Evolutionary conservation across 1,284 basidiomycete species (phyloP).

Genomic region (Takashimella koratensis): DNA sequence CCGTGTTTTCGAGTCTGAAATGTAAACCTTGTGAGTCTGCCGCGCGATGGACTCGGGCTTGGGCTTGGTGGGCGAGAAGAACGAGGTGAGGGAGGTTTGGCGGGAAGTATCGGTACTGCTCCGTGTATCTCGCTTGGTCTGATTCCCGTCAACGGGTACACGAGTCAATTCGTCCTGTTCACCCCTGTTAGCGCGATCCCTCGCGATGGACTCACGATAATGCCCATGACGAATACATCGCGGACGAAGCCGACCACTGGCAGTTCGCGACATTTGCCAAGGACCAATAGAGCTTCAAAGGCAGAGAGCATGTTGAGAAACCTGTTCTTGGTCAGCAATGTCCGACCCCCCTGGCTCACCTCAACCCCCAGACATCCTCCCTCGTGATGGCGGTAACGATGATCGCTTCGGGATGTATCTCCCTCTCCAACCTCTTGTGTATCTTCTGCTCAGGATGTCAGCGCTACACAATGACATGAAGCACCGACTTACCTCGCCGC

Average conservation of each 20-base stretch:
- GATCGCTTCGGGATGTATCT: slow-evolving; percentile 63
- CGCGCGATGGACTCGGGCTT: slow-evolving; percentile 1
- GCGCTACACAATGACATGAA: not conserved
- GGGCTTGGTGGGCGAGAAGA: slow-evolving; percentile 29
- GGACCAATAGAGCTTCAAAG: slow-evolving; percentile 53
- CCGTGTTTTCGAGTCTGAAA: slow-evolving; percentile 77
- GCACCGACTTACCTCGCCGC: slow-evolving; percentile 57
- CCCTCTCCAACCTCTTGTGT: slow-evolving; percentile 73
- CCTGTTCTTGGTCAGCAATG: slow-evolving; percentile 42
- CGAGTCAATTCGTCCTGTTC: slow-evolving; percentile 56
- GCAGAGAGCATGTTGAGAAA: slow-evolving; percentile 62
- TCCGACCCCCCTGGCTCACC: slow-evolving; percentile 48
- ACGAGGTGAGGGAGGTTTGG: slow-evolving; percentile 20
- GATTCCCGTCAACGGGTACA: slow-evolving; percentile 26
- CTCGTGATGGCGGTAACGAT: slow-evolving; percentile 53
- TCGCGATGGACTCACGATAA: slow-evolving; percentile 56
- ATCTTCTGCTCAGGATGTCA: slow-evolving; percentile 53
- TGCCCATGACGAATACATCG: slow-evolving; percentile 58
- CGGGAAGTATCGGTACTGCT: not conserved
- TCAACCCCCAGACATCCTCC: slow-evolving; percentile 70
- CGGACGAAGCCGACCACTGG: slow-evolving; percentile 66
- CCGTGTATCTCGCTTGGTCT: slow-evolving; percentile 22
- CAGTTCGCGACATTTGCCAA: slow-evolving; percentile 62
- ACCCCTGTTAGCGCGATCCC: not conserved
- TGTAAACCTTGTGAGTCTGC: slow-evolving; percentile 50